Conservation (phyloP, 116 monocot species). For the Zostera marina region DNA sequence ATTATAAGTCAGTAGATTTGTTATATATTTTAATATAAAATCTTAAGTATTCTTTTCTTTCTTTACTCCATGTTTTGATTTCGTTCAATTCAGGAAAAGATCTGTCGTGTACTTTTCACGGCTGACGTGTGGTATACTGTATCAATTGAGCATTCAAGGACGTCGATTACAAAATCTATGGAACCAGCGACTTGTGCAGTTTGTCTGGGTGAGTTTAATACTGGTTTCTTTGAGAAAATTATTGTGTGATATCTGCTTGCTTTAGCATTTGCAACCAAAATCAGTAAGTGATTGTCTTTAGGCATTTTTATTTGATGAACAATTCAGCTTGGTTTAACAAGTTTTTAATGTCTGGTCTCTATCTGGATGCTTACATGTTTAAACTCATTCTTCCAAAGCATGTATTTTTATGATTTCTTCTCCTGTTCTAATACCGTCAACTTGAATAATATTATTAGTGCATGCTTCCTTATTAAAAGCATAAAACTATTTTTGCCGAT, state of each 20-base stretch:
- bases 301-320: no score
- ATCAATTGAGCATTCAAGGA: constrained; percentile 65
- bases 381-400: neutral
- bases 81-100: constrained; percentile 33
- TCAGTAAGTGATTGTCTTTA: no score
- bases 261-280: no score
- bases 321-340: no score
- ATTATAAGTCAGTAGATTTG: no score
- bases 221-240: neutral
- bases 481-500: no score
- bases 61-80: neutral
- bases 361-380: neutral
- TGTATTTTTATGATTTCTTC: neutral
- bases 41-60: neutral
- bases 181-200: constrained; percentile 78
- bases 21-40: no score
- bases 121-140: constrained; percentile 69
- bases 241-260: neutral
- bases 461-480: no score
- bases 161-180: constrained; percentile 31
- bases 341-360: no score
- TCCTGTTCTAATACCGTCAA: neutral
- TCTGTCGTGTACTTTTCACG: constrained; percentile 50
- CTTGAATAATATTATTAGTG: neutral
- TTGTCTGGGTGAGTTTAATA: constrained; percentile 63